phyloP scores from a whole-genome alignment of 768 basidiomycete species.

The Psilocybe cubensis region DNA sequence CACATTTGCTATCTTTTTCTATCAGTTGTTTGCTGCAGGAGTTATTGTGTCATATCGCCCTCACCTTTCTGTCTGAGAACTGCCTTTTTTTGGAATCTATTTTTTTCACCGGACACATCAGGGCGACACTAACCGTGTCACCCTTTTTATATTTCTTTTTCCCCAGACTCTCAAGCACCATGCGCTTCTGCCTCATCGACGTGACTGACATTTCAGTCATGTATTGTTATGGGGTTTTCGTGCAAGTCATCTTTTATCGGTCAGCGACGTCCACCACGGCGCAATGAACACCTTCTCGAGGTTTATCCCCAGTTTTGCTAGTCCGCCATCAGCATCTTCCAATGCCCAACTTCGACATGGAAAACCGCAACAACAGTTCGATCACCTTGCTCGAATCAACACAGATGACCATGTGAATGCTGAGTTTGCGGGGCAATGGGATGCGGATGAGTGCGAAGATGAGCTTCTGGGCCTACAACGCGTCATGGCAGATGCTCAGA shows the following conservation, averaged over 20 bases:
- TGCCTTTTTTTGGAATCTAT: neutral
- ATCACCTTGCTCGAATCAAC: neutral
- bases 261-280: neutral
- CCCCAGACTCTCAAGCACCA: neutral
- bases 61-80: neutral
- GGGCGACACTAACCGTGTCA: neutral
- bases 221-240: neutral
- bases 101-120: neutral
- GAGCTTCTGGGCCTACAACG: slow-evolving; percentile 20
- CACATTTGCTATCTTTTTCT: neutral
- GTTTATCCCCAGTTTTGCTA: neutral
- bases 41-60: neutral
- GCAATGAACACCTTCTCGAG: slow-evolving; percentile 14
- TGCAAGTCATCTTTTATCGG: neutral
- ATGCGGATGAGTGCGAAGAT: neutral
- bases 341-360: neutral
- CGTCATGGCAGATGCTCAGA: slow-evolving; percentile 19
- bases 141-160: neutral
- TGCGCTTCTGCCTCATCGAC: neutral
- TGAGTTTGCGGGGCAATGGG: neutral
- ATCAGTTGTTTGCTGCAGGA: neutral
- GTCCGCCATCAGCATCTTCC: neutral
- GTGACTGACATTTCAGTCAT: neutral
- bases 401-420: neutral
- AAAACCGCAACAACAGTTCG: too few relatives aligned